phyloP scores from a whole-genome alignment of 2,329 filamentous ascomycete species.

The Paraphoma sp. region DNA sequence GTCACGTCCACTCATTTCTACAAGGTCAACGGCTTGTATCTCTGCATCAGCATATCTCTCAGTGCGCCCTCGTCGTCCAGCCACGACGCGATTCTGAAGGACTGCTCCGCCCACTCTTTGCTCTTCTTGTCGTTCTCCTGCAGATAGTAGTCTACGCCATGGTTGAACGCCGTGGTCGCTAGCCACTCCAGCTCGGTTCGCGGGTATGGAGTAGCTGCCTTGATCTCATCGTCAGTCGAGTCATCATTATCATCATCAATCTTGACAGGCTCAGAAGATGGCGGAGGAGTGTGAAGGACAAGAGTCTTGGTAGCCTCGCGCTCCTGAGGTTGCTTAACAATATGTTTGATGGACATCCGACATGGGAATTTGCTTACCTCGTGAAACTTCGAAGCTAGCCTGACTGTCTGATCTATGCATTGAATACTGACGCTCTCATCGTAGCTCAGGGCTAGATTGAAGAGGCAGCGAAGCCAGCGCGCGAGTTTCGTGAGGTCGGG shows the following conservation, averaged over 20 bases:
- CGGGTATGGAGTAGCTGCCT: constrained; percentile 63
- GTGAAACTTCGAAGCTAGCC: constrained; percentile 35
- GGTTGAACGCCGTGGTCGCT: constrained; percentile 67
- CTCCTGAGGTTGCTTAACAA: constrained; percentile 10
- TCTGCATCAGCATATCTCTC: constrained; percentile 45
- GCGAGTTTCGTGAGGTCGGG: constrained; percentile 68
- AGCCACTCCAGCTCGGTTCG: constrained; percentile 77
- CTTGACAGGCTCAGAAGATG: constrained; percentile 19
- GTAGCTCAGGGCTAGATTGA: constrained; percentile 68
- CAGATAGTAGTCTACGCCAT: constrained; percentile 66
- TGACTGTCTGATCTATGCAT: constrained; percentile 68
- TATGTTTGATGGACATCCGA: background rate
- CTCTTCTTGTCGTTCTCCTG: constrained; percentile 61
- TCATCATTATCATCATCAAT: constrained; percentile 2
- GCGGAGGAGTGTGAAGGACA: constrained; percentile 17
- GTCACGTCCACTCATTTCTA: background rate
- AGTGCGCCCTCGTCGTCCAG: constrained; percentile 58
- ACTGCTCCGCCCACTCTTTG: constrained; percentile 67
- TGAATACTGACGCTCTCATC: constrained; percentile 64
- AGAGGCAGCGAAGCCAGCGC: constrained; percentile 80
- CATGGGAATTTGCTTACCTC: constrained; percentile 26
- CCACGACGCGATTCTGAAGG: constrained; percentile 67
- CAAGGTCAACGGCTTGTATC: constrained; percentile 42
- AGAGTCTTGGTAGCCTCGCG: background rate
- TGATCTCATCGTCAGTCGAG: constrained; percentile 27